phyloP scores from a whole-genome alignment of 129 eudicot species.

The Scalesia atractyloides region DNA sequence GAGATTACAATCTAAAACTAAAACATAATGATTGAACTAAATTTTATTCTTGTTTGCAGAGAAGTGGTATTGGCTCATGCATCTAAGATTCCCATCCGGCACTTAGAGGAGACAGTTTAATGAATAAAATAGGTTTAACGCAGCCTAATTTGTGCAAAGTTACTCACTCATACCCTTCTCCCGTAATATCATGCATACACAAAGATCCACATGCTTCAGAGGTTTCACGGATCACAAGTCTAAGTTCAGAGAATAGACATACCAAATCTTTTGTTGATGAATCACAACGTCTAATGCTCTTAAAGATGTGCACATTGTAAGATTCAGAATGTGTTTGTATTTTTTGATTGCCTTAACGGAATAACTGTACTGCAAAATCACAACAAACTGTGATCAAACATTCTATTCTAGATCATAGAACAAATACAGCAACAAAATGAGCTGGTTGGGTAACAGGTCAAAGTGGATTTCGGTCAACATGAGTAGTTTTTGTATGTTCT shows the following conservation, averaged over 20 bases:
- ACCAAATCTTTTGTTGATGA: slow-evolving; percentile 32
- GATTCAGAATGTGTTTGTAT: slow-evolving; percentile 6
- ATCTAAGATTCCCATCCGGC: slow-evolving; percentile 25
- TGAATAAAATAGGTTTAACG: slow-evolving; percentile 23
- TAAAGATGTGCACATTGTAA: slow-evolving; percentile 68
- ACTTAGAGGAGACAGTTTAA: slow-evolving; percentile 1
- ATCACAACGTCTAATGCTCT: slow-evolving; percentile 36
- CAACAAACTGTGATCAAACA: slow-evolving; percentile 4
- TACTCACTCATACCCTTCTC: slow-evolving; percentile 56
- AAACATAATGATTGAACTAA: slow-evolving; percentile 17
- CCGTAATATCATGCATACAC: slow-evolving; percentile 59
- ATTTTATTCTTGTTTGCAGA: slow-evolving; percentile 3
- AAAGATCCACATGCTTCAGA: slow-evolving; percentile 39
- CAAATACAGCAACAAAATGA: slow-evolving; percentile 2
- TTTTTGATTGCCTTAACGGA: not conserved
- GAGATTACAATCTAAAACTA: slow-evolving; percentile 1
- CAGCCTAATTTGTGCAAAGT: slow-evolving; percentile 45
- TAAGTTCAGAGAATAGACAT: slow-evolving; percentile 35
- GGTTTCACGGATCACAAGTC: slow-evolving; percentile 42
- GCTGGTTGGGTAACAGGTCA: not conserved
- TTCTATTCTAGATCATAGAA: slow-evolving; percentile 9
- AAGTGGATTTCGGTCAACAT: not conserved
- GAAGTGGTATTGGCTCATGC: slow-evolving; percentile 22
- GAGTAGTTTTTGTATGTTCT: not conserved
- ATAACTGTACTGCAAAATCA: slow-evolving; percentile 9